Evolutionary conservation across 1,139 yeast genomes (phyloP), one percentile per base, ranked within the genome.

Genomic region (Debaryomyces coudertii): DNA sequence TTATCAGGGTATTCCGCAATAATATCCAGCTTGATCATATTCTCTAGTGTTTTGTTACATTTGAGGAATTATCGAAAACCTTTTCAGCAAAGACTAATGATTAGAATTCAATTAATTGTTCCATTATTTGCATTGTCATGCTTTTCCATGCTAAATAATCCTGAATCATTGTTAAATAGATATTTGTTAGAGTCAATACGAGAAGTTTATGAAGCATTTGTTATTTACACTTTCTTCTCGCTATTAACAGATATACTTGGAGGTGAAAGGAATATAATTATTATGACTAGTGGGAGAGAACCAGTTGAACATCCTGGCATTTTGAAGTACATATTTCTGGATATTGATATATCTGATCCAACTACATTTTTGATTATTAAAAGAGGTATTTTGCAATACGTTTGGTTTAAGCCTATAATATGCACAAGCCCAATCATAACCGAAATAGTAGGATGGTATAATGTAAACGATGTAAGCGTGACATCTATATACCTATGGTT

Each of bases 181-280:
- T 68, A 69, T 42, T 60, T 85, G 20, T 57, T 92, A 8, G 95
- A 86, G 52, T 96, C 97, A 0, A 57, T 87, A 1, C 73, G 95
- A 45, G 99, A 93, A 60, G 82, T 92, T 1, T 93, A 93, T 64
- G 99, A 95, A 65, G 97, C 98, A 0, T 89, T 95, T 66, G 97
- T 92, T 37, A 88, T 93, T 36, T 95, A 93, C 63, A 90, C 97
- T 2, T 93, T 93, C 64, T 92, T 89, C 68, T 80, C 93, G 20
- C 73, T 92, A 33, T 71, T 95, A 46, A 90, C 95, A 1, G 82
- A 85, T 51, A 79, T 90, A 73, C 76, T 93, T 9, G 98, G 98
- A 0, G 99, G 99, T 23, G 99, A 93, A 62, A 71, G 96, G 41
- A 82, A 82, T 52, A 90, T 93, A 31, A 85, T 93, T 29, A 80